phyloP scores from a whole-genome alignment of 768 basidiomycete genomes.

The Baorangia bicolor region DNA sequence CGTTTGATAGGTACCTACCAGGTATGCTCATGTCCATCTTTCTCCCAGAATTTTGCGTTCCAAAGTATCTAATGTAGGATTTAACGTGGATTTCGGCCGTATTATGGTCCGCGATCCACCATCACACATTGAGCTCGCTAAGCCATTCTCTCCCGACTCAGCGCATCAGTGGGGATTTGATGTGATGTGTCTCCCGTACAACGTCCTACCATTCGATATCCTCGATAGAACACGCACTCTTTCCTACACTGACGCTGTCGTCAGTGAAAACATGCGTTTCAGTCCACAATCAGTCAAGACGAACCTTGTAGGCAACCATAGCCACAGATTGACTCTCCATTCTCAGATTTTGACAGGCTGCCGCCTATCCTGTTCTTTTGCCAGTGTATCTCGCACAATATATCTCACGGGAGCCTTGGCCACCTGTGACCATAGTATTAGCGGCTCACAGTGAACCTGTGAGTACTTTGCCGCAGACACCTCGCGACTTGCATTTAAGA shows the following conservation, averaged over 20 bases:
- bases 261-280: constrained; percentile 41
- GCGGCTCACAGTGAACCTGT: constrained; percentile 29
- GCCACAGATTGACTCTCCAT: not conserved
- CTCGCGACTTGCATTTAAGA: not conserved
- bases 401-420: constrained; percentile 29
- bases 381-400: constrained; percentile 63
- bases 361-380: constrained; percentile 63
- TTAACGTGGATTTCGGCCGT: constrained; percentile 39
- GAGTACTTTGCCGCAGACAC: not conserved
- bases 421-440: constrained; percentile 29
- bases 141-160: constrained; percentile 50
- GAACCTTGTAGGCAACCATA: constrained; percentile 41
- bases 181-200: constrained; percentile 57
- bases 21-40: constrained; percentile 16
- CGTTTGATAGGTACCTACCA: constrained; percentile 27
- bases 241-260: constrained; percentile 35
- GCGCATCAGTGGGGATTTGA: constrained; percentile 48
- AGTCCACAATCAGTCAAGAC: constrained; percentile 43
- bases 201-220: constrained; percentile 51
- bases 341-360: constrained; percentile 38
- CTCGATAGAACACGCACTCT: constrained; percentile 37
- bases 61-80: constrained; percentile 12
- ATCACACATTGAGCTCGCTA: constrained; percentile 25
- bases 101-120: constrained; percentile 37
- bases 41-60: not conserved